Conservation (phyloP, 331 rosid genomes). For the Prunus yedoensis region DNA sequence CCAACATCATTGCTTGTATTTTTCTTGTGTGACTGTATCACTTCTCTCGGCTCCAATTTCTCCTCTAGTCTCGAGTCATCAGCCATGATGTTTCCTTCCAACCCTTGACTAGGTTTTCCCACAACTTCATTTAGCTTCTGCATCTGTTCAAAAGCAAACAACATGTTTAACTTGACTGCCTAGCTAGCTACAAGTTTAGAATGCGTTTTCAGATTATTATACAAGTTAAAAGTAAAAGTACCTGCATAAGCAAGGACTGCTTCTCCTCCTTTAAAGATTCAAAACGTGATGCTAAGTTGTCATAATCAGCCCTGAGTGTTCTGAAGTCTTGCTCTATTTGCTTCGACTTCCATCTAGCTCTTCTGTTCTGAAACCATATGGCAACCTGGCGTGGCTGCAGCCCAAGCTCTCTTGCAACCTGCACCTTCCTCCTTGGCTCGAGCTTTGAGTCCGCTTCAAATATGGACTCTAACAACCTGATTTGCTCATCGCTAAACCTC, state of each 20-base stretch:
- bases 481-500: slow-evolving; percentile 82
- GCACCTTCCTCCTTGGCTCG: slow-evolving; percentile 76
- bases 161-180: not conserved
- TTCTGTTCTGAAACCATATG: slow-evolving; percentile 92
- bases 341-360: slow-evolving; percentile 94
- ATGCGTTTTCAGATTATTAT: not conserved
- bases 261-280: slow-evolving; percentile 73
- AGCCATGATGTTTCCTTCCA: slow-evolving; percentile 26
- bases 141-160: slow-evolving; percentile 44
- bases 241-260: slow-evolving; percentile 73
- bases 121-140: slow-evolving; percentile 48
- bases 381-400: slow-evolving; percentile 93
- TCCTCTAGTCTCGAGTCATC: slow-evolving; percentile 44
- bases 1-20: slow-evolving; percentile 17
- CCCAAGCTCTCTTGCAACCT: slow-evolving; percentile 78
- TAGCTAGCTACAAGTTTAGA: not conserved
- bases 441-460: slow-evolving; percentile 82
- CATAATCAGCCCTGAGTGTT: slow-evolving; percentile 61
- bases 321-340: slow-evolving; percentile 68
- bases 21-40: slow-evolving; percentile 14
- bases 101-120: slow-evolving; percentile 35
- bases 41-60: slow-evolving; percentile 35
- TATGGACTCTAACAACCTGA: slow-evolving; percentile 59
- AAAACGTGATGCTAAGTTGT: slow-evolving; percentile 50
- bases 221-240: slow-evolving; percentile 10